Evolutionary conservation across 116 monocot genomes (phyloP).

Genomic region (Trichopus zeylanicus): DNA sequence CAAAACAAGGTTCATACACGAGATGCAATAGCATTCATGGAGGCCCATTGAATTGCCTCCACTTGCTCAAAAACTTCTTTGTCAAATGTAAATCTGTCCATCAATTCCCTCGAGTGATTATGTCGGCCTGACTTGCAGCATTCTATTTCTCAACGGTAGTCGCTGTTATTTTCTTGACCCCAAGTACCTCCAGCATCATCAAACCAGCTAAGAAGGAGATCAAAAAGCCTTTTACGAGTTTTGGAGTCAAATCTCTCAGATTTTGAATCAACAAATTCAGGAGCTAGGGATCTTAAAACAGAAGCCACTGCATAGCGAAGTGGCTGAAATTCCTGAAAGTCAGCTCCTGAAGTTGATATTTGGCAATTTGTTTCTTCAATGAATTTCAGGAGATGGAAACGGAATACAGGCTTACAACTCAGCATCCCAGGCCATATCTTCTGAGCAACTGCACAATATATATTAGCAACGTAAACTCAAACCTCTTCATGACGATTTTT

Average conservation of each 20-base stretch:
- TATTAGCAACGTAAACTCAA: slow-evolving; percentile 81
- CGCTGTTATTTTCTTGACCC: slow-evolving; percentile 52
- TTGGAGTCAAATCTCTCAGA: slow-evolving; percentile 76
- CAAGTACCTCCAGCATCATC: slow-evolving; percentile 63
- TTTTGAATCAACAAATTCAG: slow-evolving; percentile 84
- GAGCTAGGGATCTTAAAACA: slow-evolving; percentile 72
- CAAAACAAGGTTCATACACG: slow-evolving; percentile 96
- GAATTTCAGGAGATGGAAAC: slow-evolving; percentile 69
- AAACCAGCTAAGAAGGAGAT: slow-evolving; percentile 73
- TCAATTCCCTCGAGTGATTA: slow-evolving; percentile 82
- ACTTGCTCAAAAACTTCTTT: slow-evolving; percentile 76
- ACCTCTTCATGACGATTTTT: slow-evolving; percentile 86
- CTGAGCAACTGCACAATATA: slow-evolving; percentile 83
- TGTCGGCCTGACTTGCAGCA: slow-evolving; percentile 79
- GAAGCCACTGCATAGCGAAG: slow-evolving; percentile 88
- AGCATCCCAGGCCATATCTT: slow-evolving; percentile 97
- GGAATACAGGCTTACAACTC: slow-evolving; percentile 58
- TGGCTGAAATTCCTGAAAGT: slow-evolving; percentile 75
- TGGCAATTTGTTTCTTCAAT: slow-evolving; percentile 78
- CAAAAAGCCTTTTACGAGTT: slow-evolving; percentile 72
- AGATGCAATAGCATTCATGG: slow-evolving; percentile 96
- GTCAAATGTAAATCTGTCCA: slow-evolving; percentile 86
- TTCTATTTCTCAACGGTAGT: slow-evolving; percentile 87
- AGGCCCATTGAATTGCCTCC: slow-evolving; percentile 86
- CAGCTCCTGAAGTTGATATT: slow-evolving; percentile 19